Conservation (phyloP, 1,284 basidiomycete species). For the Microbotryum silenes-acaulis region DNA sequence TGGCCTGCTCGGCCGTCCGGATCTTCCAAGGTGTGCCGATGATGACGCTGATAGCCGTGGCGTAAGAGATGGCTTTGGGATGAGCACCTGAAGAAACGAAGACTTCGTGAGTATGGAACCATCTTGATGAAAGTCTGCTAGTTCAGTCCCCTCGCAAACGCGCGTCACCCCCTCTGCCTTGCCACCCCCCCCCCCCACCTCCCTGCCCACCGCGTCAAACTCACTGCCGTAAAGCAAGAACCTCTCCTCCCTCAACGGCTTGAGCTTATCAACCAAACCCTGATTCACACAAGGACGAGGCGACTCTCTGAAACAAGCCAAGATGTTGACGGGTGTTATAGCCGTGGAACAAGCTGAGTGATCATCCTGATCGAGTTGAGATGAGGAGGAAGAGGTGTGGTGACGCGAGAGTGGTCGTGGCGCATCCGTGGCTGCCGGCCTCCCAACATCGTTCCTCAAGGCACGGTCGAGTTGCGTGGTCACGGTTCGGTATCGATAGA, state of each 20-base stretch:
- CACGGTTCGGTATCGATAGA: too few species aligned
- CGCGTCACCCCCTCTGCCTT: too few species aligned
- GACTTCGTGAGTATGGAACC: not conserved
- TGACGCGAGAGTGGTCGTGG: too few species aligned
- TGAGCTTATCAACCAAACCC: conserved; percentile 14
- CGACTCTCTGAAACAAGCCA: conserved; percentile 19
- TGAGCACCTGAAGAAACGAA: conserved; percentile 1
- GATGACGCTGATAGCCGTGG: conserved; percentile 25
- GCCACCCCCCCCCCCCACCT: too few species aligned
- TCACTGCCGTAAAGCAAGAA: conserved; percentile 20
- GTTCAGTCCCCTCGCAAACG: too few species aligned
- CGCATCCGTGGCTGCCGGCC: too few species aligned
- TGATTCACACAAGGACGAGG: conserved; percentile 23
- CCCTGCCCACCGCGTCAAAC: not conserved
- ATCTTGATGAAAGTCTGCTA: not conserved
- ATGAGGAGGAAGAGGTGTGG: too few species aligned
- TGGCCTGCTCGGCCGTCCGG: conserved; percentile 22
- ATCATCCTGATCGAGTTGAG: not conserved
- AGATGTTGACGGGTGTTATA: conserved; percentile 3
- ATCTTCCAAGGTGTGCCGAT: conserved; percentile 30
- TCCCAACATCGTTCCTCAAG: too few species aligned
- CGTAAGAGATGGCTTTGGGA: conserved; percentile 23
- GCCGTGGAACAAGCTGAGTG: not conserved
- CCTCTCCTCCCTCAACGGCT: conserved; percentile 2
- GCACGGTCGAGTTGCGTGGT: too few species aligned